phyloP scores from a whole-genome alignment of 768 basidiomycete genomes.

The Clavulina sp. region DNA sequence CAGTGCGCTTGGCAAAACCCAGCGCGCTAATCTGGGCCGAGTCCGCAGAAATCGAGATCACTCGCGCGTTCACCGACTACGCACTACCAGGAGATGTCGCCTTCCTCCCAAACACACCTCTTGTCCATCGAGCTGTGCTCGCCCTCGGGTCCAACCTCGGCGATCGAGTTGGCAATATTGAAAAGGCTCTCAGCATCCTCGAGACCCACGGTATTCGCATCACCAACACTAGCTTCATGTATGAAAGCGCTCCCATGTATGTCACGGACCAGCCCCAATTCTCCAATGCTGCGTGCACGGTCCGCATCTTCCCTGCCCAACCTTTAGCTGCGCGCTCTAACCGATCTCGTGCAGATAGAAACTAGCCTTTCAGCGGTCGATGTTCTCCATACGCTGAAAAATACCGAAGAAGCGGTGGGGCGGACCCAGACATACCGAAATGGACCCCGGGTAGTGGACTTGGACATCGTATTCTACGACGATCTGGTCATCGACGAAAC shows the following conservation, averaged over 20 bases:
- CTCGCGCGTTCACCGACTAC: slow-evolving; percentile 20
- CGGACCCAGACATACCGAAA: slow-evolving; percentile 61
- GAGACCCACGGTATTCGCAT: slow-evolving; percentile 32
- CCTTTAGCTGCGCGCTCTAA: neutral
- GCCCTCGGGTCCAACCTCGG: slow-evolving; percentile 86
- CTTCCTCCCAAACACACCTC: neutral
- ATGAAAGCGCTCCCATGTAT: slow-evolving; percentile 93
- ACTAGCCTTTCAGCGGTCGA: slow-evolving; percentile 44
- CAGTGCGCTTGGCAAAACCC: slow-evolving; percentile 51
- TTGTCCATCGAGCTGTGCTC: slow-evolving; percentile 34
- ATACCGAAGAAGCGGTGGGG: slow-evolving; percentile 57
- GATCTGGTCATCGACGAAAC: slow-evolving; percentile 31
- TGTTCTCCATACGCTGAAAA: slow-evolving; percentile 49
- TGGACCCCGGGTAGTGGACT: slow-evolving; percentile 79
- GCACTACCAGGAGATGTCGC: neutral
- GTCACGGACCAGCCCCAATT: slow-evolving; percentile 78
- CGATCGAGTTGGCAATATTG: slow-evolving; percentile 69
- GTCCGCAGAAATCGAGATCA: slow-evolving; percentile 46
- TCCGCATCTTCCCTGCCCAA: slow-evolving; percentile 22
- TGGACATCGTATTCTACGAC: slow-evolving; percentile 75
- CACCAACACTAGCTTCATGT: slow-evolving; percentile 72
- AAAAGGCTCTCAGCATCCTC: slow-evolving; percentile 52
- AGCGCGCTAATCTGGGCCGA: slow-evolving; percentile 48
- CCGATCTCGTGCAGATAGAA: slow-evolving; percentile 38
- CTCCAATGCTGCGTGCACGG: slow-evolving; percentile 81